Conservation (phyloP, 2,329 filamentous ascomycete species). For the Alternaria tenuissima region DNA sequence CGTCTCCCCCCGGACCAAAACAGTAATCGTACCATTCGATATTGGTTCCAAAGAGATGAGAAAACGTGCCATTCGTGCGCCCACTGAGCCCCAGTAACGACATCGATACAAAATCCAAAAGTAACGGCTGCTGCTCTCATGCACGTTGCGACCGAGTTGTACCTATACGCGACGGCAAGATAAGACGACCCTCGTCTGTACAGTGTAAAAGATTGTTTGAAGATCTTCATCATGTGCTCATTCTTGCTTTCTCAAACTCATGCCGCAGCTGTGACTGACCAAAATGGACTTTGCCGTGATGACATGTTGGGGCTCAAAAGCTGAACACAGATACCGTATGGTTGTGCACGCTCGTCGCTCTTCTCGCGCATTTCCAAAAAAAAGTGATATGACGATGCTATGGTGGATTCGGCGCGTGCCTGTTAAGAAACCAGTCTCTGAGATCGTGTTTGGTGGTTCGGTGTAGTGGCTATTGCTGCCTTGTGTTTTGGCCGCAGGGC, state of each 20-base stretch:
- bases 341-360: background rate
- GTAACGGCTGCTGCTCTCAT: no score
- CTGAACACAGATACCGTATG: background rate
- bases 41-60: background rate
- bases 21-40: background rate
- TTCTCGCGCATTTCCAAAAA: background rate
- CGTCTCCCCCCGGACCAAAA: rapidly evolving
- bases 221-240: rapidly evolving
- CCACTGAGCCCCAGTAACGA: no score
- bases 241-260: background rate
- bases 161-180: background rate
- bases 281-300: background rate
- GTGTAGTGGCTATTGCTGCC: background rate
- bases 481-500: rapidly evolving
- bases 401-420: background rate
- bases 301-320: background rate
- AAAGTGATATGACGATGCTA: background rate
- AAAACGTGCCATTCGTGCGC: no score
- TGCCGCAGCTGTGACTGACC: background rate
- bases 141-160: rapidly evolving
- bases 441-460: background rate
- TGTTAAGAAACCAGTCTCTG: no score
- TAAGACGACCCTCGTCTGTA: rapidly evolving
- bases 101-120: no score
- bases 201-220: rapidly evolving